Conservation (phyloP, 306 rosid genomes). For the Aeschynomene evenia region DNA sequence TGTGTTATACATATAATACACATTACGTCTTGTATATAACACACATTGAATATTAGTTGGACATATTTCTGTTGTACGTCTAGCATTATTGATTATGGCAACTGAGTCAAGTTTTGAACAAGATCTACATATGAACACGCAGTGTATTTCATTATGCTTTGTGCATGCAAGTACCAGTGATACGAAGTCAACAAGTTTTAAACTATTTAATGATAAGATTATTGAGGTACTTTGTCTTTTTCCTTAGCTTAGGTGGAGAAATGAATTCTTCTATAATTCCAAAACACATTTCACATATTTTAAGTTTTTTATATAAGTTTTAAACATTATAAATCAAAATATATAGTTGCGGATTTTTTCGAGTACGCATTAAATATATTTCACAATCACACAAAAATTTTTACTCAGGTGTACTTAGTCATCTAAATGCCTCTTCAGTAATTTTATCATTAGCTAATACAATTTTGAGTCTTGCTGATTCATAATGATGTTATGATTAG, state of each 20-base stretch:
- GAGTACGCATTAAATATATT: no score
- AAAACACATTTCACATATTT: no score
- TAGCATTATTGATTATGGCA: no score
- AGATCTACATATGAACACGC: slow-evolving; percentile 20
- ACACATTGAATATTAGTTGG: no score
- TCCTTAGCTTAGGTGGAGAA: slow-evolving; percentile 20
- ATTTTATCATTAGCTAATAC: background rate
- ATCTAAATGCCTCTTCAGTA: slow-evolving; percentile 26
- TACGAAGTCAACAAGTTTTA: slow-evolving; percentile 22
- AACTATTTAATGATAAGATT: slow-evolving; percentile 26
- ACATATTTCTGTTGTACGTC: no score
- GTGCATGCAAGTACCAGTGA: slow-evolving; percentile 6
- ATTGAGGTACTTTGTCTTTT: slow-evolving; percentile 31
- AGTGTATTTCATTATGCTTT: slow-evolving; percentile 20
- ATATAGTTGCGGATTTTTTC: no score
- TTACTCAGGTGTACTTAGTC: slow-evolving; percentile 21
- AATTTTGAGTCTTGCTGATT: background rate
- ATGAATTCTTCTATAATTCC: no score
- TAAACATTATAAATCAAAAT: no score
- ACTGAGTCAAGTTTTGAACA: background rate
- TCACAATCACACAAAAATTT: no score
- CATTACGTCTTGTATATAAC: no score
- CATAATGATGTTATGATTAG: slow-evolving; percentile 1
- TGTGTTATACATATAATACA: no score
- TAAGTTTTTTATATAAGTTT: no score